These are phyloP conservation scores for Nakaseomyces sp. DNA, from an alignment of 1,139 yeast species.

Conservation along the genomic window DNA sequence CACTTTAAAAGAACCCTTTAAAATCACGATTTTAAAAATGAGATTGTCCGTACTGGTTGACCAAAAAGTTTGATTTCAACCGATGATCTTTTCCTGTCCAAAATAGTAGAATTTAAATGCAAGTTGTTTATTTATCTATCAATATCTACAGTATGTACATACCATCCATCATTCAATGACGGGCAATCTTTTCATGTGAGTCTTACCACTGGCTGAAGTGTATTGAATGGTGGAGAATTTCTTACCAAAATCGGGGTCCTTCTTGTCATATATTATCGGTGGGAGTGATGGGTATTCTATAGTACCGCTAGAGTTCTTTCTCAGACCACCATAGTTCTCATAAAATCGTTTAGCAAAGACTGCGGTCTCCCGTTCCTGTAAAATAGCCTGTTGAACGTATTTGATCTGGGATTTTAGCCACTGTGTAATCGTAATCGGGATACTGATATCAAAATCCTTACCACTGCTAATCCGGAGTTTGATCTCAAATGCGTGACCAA, in stretches of 20 bases:
- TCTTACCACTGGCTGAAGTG: background rate
- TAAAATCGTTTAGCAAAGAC: slow-evolving; percentile 29
- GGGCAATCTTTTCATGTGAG: slow-evolving; percentile 15
- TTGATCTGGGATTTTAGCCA: slow-evolving; percentile 40
- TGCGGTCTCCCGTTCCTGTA: slow-evolving; percentile 44
- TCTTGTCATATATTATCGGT: slow-evolving; percentile 21
- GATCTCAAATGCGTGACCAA: slow-evolving; percentile 44
- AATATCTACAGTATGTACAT: too few relatives aligned
- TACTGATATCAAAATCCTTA: slow-evolving; percentile 40
- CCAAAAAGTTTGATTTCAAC: too few relatives aligned
- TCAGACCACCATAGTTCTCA: slow-evolving; percentile 27
- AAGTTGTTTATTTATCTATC: background rate
- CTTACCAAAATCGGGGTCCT: slow-evolving; percentile 17
- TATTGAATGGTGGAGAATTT: slow-evolving; percentile 5
- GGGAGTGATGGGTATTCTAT: slow-evolving; percentile 33
- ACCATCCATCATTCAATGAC: slow-evolving; percentile 24
- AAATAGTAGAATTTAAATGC: too few relatives aligned
- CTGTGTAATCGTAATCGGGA: slow-evolving; percentile 50
- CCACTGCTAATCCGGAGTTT: slow-evolving; percentile 43
- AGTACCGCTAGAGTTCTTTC: slow-evolving; percentile 19
- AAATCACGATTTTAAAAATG: background rate
- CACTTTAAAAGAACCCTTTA: slow-evolving; percentile 4
- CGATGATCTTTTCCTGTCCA: too few relatives aligned
- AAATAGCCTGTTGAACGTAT: slow-evolving; percentile 42
- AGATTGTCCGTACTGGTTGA: background rate